phyloP scores from a whole-genome alignment of 805 yeast species.

The Huiozyma naganishii region DNA sequence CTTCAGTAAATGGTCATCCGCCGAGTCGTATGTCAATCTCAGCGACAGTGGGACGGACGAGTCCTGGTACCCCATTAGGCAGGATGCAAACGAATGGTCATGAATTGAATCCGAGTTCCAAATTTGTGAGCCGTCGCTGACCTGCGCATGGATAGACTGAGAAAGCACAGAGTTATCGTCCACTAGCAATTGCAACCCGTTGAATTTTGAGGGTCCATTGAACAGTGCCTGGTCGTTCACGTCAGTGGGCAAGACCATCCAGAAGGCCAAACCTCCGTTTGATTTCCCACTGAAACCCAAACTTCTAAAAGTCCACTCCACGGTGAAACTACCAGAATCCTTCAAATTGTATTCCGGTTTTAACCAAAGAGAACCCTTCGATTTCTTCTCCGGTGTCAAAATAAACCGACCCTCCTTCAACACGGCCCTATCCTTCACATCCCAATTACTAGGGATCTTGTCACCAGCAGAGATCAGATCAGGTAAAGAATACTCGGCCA shows the following conservation, averaged over 20 bases:
- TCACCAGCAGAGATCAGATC: conserved; percentile 25
- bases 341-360: conserved; percentile 21
- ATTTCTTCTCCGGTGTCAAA: conserved; percentile 35
- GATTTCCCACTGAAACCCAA: conserved; percentile 39
- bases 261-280: conserved; percentile 47
- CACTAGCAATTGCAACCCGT: conserved; percentile 54
- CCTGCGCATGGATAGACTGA: conserved; percentile 45
- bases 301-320: conserved; percentile 56
- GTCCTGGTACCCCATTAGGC: conserved; percentile 49
- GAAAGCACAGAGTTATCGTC: conserved; percentile 41
- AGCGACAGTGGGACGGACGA: conserved; percentile 61
- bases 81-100: conserved; percentile 39
- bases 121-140: conserved; percentile 45
- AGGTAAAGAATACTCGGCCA: conserved; percentile 25
- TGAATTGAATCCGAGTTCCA: conserved; percentile 21
- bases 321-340: conserved; percentile 35
- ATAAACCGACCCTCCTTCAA: conserved; percentile 46
- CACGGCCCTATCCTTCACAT: conserved; percentile 28
- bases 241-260: conserved; percentile 33
- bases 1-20: conserved; percentile 34
- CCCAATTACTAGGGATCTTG: conserved; percentile 28
- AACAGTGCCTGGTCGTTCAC: conserved; percentile 28
- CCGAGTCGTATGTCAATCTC: conserved; percentile 46
- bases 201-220: conserved; percentile 48
- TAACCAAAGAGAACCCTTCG: conserved; percentile 40